Base-by-base conservation (phyloP, 2,329 filamentous ascomycete species). In the Cryphonectria carpinicola region DNA sequence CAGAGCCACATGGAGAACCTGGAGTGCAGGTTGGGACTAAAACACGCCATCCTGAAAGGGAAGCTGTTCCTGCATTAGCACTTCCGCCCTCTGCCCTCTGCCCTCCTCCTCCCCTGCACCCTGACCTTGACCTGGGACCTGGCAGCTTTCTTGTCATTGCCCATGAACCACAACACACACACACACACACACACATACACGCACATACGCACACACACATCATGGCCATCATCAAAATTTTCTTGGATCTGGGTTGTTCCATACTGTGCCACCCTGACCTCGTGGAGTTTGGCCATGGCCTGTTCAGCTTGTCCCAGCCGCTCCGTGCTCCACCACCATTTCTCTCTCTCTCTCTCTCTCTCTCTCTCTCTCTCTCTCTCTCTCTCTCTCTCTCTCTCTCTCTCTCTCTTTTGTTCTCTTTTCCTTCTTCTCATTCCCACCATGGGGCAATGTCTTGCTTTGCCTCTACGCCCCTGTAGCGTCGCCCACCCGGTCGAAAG, bases 31-130 rank as follows among this genome's bases (percentile, higher is more conserved):
- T 37, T 32, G 52, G 46, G 52, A 32, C 71, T 73, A 71, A 69
- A 71, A 71, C 71, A 62, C 25, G 56, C 65, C 67, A 65, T 67
- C 61, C 70, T 61, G 14, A 67, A 71, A 67, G 8, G 49, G 67
- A 70, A 66, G 54, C 56, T 66, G 71, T 73, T 71, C 71, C 71
- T 73, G 71, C 71, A 73, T 73, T 73, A 73, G 71, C 65, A 67
- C 65, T 37, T 49, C 62, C 43, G 39, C 63, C 43, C 39, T 46
- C 54, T 67, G n/a, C 13, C 35, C 19, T 52, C 41, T 35, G 35
- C 52, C 54, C 28, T 60, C 17, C 35, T 61, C 22, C 37, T 61
- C 11, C 46, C 49, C 39, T 60, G 54, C 46, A 61, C 68, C 68
- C 17, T 52, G 46, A 43, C 22, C 58, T n/a, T 32, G 28, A 19